Conservation (phyloP, 139 green algal genomes). For the Coelastrella sp. region DNA sequence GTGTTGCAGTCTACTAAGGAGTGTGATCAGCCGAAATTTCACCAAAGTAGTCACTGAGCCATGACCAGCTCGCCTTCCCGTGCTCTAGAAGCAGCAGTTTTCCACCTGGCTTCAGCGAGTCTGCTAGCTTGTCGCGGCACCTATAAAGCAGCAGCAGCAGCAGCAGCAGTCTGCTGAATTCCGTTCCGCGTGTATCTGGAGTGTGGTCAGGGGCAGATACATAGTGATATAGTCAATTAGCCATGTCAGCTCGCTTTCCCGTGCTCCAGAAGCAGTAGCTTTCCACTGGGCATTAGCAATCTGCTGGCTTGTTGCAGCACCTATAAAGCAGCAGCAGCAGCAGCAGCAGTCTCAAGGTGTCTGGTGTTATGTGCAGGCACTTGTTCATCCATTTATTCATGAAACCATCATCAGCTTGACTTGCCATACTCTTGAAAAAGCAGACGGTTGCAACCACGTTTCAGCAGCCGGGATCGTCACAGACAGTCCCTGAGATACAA, state of each 20-base stretch:
- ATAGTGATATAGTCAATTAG: constrained; percentile 25
- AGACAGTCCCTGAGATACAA: neutral
- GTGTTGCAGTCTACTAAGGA: too few relatives aligned
- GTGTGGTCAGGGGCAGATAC: too few relatives aligned
- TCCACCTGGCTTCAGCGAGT: constrained; percentile 67
- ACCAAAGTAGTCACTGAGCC: neutral
- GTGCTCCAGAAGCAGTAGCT: constrained; percentile 81
- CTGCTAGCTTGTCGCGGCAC: constrained; percentile 62
- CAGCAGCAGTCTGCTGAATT: constrained; percentile 34
- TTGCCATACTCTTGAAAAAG: neutral
- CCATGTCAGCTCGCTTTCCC: constrained; percentile 49
- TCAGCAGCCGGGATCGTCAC: neutral
- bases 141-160: neutral
- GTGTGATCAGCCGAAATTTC: too few relatives aligned
- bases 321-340: too few relatives aligned
- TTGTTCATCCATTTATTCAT: neutral
- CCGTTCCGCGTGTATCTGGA: too few relatives aligned
- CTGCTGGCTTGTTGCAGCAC: constrained; percentile 63
- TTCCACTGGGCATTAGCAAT: constrained; percentile 66
- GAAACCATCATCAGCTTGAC: neutral
- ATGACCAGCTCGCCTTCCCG: constrained; percentile 50
- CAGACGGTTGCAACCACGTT: neutral
- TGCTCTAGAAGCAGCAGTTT: constrained; percentile 81
- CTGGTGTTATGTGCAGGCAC: neutral
- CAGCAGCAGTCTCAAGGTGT: too few relatives aligned